Evolutionary conservation across 805 yeast species (phyloP), one percentile per base, ranked within the genome.

Genomic region (Zygotorulaspora florentina): DNA sequence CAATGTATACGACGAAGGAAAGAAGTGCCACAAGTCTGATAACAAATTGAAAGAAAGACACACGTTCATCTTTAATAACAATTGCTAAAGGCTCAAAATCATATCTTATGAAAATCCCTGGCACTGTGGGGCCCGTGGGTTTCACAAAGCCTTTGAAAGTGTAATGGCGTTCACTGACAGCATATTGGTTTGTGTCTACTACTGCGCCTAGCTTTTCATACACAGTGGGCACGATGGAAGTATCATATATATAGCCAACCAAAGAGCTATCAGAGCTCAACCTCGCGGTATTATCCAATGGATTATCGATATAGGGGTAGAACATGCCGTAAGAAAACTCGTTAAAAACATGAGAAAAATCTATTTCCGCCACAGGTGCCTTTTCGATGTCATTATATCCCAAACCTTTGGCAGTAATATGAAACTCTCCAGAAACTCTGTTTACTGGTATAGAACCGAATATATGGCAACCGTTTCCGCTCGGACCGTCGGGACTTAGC

Each of bases 321-420:
- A 85, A 89, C 30, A 80, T 87, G 11, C 99, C 99, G 67, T 83
- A 91, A 9, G 97, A 88, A 51, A 89, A 79, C 64, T 91, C 98
- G 48, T 79, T 78, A 48, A 93, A 83, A 4, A 80, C 79, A 66
- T 93, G 99, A 1, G 96, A 77, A 61, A 91, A 85, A 59, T 91
- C 86, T 47, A 87, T 67, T 17, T 74, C 67, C 33, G 79, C 79
- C 9, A 75, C 72, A 35, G 67, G 65, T 38, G 77, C 68, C 47
- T 77, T 65, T 16, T 53, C 53, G 15, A 40, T 39, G 50, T 75
- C 81, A 31, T 66, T 54, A 50, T 81, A 82, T 1, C 87, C 90
- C 51, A 69, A 69, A 0, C 95, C 95, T 55, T 77, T 81, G 2
- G 86, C 88, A 1, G 90, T 85, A 39, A 93, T 83, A 57, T 84